phyloP scores from a whole-genome alignment of 805 yeast species.

The Wickerhamomyces kurtzmanii region DNA sequence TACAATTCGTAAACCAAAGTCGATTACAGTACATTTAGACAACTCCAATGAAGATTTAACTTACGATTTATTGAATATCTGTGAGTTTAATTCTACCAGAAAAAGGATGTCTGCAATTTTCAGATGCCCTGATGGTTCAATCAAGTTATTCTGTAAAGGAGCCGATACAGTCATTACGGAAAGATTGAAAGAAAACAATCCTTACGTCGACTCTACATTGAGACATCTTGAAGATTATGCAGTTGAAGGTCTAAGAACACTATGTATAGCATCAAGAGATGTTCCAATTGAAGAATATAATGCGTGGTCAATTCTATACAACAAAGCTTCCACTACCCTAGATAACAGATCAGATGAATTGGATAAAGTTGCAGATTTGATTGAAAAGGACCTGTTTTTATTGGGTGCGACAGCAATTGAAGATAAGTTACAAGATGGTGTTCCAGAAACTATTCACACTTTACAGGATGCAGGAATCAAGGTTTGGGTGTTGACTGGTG shows the following conservation, averaged over 20 bases:
- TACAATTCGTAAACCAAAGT: conserved; percentile 74
- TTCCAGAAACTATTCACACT: conserved; percentile 93
- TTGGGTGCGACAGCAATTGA: conserved; percentile 98
- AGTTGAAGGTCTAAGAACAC: conserved; percentile 87
- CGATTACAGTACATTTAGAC: conserved; percentile 54
- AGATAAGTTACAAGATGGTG: conserved; percentile 96
- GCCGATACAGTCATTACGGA: conserved; percentile 95
- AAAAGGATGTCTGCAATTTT: conserved; percentile 96
- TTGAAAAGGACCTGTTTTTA: conserved; percentile 70
- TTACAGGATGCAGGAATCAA: conserved; percentile 95
- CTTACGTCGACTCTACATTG: conserved; percentile 74
- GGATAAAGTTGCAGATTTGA: conserved; percentile 82
- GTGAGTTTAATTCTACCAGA: conserved; percentile 96
- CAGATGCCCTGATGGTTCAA: conserved; percentile 88
- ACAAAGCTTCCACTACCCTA: conserved; percentile 76
- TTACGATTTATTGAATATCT: conserved; percentile 78
- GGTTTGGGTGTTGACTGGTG: conserved; percentile 97
- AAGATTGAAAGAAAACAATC: conserved; percentile 61
- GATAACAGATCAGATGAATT: conserved; percentile 64
- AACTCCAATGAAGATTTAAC: conserved; percentile 39
- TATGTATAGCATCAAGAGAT: conserved; percentile 83
- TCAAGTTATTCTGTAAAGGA: conserved; percentile 87
- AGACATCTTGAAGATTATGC: conserved; percentile 95
- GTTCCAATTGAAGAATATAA: conserved; percentile 71
- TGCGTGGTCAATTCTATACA: conserved; percentile 56